Evolutionary conservation across 176 grass and related monocot species (phyloP).

Genomic region (Hyparrhenia diplandra): DNA sequence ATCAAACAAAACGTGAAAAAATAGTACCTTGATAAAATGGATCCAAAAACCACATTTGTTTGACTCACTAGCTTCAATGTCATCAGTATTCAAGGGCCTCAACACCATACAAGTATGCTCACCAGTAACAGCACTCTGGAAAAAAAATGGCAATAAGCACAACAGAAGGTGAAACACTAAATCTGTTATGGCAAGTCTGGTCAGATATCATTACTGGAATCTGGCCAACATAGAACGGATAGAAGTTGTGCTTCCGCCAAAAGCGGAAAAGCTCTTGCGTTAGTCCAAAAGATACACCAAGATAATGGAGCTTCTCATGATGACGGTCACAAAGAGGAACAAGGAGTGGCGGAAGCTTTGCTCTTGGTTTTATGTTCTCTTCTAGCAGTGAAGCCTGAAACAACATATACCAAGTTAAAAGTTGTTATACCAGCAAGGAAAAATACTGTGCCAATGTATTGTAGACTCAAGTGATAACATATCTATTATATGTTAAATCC

Average conservation of each 20-base stretch:
- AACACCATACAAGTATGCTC: slow-evolving; percentile 95
- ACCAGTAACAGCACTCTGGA: slow-evolving; percentile 91
- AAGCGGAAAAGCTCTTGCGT: slow-evolving; percentile 87
- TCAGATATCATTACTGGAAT: slow-evolving; percentile 63
- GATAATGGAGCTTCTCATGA: slow-evolving; percentile 86
- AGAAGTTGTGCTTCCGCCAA: slow-evolving; percentile 86
- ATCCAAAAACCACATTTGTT: slow-evolving; percentile 67
- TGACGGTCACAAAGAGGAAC: slow-evolving; percentile 54
- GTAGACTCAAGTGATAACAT: not conserved
- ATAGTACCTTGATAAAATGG: slow-evolving; percentile 84
- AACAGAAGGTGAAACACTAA: slow-evolving; percentile 16
- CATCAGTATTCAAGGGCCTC: slow-evolving; percentile 74
- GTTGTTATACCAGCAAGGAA: not conserved
- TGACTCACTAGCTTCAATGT: slow-evolving; percentile 49
- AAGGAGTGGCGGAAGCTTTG: slow-evolving; percentile 84
- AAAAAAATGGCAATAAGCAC: slow-evolving; percentile 23
- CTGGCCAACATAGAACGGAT: slow-evolving; percentile 91
- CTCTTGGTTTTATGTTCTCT: slow-evolving; percentile 75
- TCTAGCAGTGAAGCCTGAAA: slow-evolving; percentile 86
- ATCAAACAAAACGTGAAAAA: not conserved
- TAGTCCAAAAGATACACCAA: slow-evolving; percentile 92
- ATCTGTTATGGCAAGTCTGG: slow-evolving; percentile 6
- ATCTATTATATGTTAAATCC: not conserved
- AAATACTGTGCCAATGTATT: not conserved
- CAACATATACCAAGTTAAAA: slow-evolving; percentile 11